Evolutionary conservation across 257 asterid species (phyloP).

Genomic region (Capsicum chinense): DNA sequence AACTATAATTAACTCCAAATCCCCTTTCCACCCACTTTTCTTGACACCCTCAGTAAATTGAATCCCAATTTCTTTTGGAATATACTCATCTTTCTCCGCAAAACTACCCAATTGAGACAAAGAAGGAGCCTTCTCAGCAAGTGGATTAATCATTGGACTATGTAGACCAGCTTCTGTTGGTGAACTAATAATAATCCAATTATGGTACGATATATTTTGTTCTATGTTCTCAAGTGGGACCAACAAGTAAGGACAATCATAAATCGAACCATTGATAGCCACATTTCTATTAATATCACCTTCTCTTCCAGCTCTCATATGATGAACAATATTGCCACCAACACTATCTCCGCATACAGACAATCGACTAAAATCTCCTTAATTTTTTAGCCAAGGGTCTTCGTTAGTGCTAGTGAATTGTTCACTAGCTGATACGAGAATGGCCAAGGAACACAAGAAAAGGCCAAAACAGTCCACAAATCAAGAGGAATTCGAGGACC

Average conservation of each 20-base stretch:
- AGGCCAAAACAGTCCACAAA: no score
- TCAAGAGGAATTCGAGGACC: no score
- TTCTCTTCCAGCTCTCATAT: slow-evolving; percentile 35
- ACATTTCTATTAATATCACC: neutral
- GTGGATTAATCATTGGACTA: slow-evolving; percentile 49
- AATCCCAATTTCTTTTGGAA: slow-evolving; percentile 26
- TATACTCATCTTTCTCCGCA: slow-evolving; percentile 46
- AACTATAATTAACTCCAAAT: slow-evolving; percentile 53
- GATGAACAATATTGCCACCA: slow-evolving; percentile 43
- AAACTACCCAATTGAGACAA: slow-evolving; percentile 37
- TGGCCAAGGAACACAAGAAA: no score
- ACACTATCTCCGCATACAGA: slow-evolving; percentile 42
- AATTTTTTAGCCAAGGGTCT: slow-evolving; percentile 36
- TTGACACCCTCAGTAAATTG: slow-evolving; percentile 45
- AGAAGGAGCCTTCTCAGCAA: slow-evolving; percentile 31
- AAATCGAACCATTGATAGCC: slow-evolving; percentile 34
- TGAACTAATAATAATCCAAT: slow-evolving; percentile 34
- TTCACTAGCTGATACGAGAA: neutral
- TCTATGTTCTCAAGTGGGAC: slow-evolving; percentile 39
- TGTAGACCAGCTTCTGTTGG: slow-evolving; percentile 34
- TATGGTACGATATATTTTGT: slow-evolving; percentile 33
- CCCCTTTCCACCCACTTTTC: slow-evolving; percentile 62
- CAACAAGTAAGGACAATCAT: slow-evolving; percentile 46
- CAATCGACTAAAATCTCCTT: slow-evolving; percentile 31
- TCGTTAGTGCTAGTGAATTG: slow-evolving; percentile 23